These are phyloP conservation scores for Fraxinus platypoda DNA, from an alignment of 305 asterid genomes.

Conservation along the genomic window DNA sequence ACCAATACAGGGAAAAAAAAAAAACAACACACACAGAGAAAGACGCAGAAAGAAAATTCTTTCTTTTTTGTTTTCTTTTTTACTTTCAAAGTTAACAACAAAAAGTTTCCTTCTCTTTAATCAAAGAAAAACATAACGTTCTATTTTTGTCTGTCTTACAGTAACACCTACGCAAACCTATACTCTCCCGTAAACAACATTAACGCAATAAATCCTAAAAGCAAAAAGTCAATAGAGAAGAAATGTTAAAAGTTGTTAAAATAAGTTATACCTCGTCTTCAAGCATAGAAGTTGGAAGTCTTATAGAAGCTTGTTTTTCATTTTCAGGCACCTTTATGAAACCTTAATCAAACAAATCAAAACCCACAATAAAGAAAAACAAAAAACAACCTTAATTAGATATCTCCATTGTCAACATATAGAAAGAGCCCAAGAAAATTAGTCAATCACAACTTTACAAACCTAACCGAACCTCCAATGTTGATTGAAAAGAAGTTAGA, in stretches of 20 bases:
- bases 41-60: no score
- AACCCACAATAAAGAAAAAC: background rate
- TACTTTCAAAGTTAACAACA: background rate
- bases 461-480: no score
- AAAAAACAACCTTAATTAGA: background rate
- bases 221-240: no score
- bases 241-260: no score
- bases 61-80: no score
- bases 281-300: constrained; percentile 96
- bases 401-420: background rate
- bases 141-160: no score
- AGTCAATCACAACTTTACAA: background rate
- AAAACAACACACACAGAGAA: no score
- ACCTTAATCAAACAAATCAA: constrained; percentile 20
- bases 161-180: no score
- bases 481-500: no score
- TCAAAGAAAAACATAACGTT: background rate
- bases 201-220: no score
- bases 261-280: constrained; percentile 61
- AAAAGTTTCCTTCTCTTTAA: background rate
- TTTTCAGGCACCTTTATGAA: constrained; percentile 47
- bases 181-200: no score
- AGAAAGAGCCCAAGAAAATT: background rate
- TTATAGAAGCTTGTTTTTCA: constrained; percentile 46
- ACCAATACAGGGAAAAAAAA: no score